Evolutionary conservation across 2,329 filamentous ascomycete genomes (phyloP).

Genomic region (Akanthomyces uredinophilus): DNA sequence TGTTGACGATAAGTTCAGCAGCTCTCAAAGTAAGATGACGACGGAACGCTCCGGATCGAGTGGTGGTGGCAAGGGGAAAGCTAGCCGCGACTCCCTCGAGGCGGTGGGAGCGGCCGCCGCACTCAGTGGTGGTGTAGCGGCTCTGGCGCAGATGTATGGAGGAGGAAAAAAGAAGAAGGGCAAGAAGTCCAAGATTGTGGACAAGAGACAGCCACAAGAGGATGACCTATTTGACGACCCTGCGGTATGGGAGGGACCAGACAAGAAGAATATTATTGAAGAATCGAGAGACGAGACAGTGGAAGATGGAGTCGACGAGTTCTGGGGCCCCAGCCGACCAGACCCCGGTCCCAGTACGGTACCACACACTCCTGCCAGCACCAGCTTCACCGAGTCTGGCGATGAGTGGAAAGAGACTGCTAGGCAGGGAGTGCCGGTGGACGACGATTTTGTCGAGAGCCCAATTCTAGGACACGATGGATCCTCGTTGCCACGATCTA

Average conservation of each 20-base stretch:
- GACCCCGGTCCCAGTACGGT: conserved; percentile 4
- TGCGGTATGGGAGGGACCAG: conserved; percentile 39
- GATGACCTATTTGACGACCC: conserved; percentile 43
- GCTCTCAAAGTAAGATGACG: conserved; percentile 10
- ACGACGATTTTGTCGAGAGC: conserved; percentile 32
- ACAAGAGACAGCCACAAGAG: conserved; percentile 33
- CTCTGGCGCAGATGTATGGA: conserved; percentile 32
- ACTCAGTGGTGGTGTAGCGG: conserved; percentile 27
- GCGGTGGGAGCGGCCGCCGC: conserved; percentile 23
- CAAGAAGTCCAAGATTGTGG: conserved; percentile 35
- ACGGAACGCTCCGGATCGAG: background rate
- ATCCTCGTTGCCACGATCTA: conserved; percentile 16
- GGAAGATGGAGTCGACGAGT: conserved; percentile 25
- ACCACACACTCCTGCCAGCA: conserved; percentile 16
- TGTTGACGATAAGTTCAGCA: conserved; percentile 14
- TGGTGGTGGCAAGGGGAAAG: background rate
- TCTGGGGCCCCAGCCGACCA: conserved; percentile 25
- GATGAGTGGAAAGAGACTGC: conserved; percentile 22
- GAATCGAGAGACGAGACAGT: conserved; percentile 17
- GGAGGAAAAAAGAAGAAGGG: conserved; percentile 27
- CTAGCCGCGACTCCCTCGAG: conserved; percentile 5
- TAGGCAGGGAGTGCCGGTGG: conserved; percentile 21
- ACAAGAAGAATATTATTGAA: conserved; percentile 31
- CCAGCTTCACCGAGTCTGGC: conserved; percentile 20
- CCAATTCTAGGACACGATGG: conserved; percentile 32